Evolutionary conservation across 2,329 filamentous ascomycete genomes (phyloP), one percentile per base, ranked within the genome.

Genomic region (Neonectria neomacrospora): DNA sequence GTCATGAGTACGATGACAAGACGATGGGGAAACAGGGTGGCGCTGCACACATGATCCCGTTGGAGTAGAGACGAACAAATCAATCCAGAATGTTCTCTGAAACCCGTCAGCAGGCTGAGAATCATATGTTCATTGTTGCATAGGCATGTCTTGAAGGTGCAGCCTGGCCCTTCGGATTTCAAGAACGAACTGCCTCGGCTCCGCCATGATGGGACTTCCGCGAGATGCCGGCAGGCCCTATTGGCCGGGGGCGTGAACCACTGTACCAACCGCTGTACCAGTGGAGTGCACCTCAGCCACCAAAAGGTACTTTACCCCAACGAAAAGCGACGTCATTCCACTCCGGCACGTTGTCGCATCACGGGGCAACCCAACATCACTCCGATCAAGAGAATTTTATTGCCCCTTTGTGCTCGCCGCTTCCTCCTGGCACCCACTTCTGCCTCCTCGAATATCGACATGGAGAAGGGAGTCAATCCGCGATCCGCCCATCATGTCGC

Each of bases 321-420:
- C 69, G 67, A 66, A 73, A 72, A 66, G 54, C 67, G 72, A 74
- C 73, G 73, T 75, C 73, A 75, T 75, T 56, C 60, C 66, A 70
- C 59, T 70, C 37, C 50, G 47, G 58, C 63, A 58, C 63, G 30
- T 56, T 62, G 60, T 66, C 66, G 63, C 60, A 65, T 73, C 71
- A 72, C 69, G 67, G 67, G 66, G 58, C 61, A 62, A 63, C 67
- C 61, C 67, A 67, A 71, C 71, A 57, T 52, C 28, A 53, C 51
- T 64, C 57, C 58, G 56, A 69, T 61, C 39, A 48, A 66, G 63
- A n/a, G 22, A 58, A 41, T 34, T 61, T 61, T 64, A 47, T 48
- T 60, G 32, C 54, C 66, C 63, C 62, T 42, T 63, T 55, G 54
- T 58, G 23, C 47, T 28, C 14, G 50, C 20, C 20, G 18, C 11